Base-by-base conservation (phyloP, 2,329 filamentous ascomycete genomes). In the Onygenales sp. region DNA sequence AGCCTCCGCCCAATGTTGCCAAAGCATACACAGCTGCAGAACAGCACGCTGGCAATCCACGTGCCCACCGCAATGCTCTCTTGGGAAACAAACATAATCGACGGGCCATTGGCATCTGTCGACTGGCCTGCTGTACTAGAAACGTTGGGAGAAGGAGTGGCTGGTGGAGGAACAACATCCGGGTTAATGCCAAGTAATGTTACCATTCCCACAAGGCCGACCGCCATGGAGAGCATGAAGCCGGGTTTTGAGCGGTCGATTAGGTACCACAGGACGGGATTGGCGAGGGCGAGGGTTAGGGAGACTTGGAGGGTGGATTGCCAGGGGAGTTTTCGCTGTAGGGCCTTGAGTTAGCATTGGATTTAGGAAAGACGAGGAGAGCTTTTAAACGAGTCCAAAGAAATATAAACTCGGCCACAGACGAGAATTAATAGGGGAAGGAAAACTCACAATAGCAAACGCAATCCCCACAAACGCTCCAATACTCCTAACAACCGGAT, bases 21-120 rank as follows among this genome's bases (percentile, higher is more conserved):
- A 75, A 98, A 96, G 71, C 91, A 96, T 8, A 97, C 82, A 61
- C 89, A 90, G 64, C 89, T 94, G 71, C 93, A 96, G 67, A 96
- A 98, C 50, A 98, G 72, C 31, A 97, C 90, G 64, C 89, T 95
- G 27, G 92, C 78, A 64, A 95, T 86, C 92, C 93, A 98, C 4
- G 90, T 88, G 10, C 84, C 85, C 14, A 86, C 54, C 79, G 79
- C 55, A 80, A 74, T 45, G 78, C 81, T 59, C 74, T 82, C 58
- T 78, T 75, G 62, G 5, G 71, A 70, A 42, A 78, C 60, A 10
- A 69, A 63, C 27, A 63, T 60, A 46, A 59, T 62, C 60, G 67
- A 60, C 59, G 57, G 57, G 55, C 38, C 38, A 35, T 2, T 17
- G 10, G 33, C 21, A 13, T 10, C n/a, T 7, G 31, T 45, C 11